phyloP scores from a whole-genome alignment of 768 basidiomycete genomes.

The Tulasnella sp. region DNA sequence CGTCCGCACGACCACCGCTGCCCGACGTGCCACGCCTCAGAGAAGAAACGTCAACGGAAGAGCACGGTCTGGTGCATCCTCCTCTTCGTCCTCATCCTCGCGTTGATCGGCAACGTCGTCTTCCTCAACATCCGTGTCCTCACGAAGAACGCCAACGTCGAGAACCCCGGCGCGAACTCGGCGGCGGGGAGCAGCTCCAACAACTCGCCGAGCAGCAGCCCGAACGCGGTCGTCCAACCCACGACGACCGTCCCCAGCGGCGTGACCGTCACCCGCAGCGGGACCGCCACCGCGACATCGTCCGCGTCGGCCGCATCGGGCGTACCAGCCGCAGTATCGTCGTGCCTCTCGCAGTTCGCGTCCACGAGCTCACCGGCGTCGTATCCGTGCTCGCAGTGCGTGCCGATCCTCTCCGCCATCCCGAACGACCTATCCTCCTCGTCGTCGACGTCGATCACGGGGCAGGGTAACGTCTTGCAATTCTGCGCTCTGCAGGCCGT shows the following conservation, averaged over 20 bases:
- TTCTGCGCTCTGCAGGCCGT: slow-evolving; percentile 39
- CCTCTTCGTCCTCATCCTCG: slow-evolving; percentile 32
- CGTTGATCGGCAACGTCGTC: slow-evolving; percentile 32
- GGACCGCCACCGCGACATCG: slow-evolving; percentile 13
- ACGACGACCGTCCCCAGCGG: background rate
- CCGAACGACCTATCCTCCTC: slow-evolving; percentile 21
- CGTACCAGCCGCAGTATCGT: slow-evolving; percentile 31
- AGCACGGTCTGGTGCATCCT: slow-evolving; percentile 23
- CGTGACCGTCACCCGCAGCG: background rate
- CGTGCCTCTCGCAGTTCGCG: slow-evolving; percentile 38
- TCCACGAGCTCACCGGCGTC: slow-evolving; percentile 30
- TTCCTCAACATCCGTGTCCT: slow-evolving; percentile 31
- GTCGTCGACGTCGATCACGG: slow-evolving; percentile 23
- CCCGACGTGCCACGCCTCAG: slow-evolving; percentile 20
- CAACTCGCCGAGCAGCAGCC: background rate
- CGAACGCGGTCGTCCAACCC: background rate
- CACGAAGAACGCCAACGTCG: slow-evolving; percentile 13
- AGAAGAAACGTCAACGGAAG: slow-evolving; percentile 21
- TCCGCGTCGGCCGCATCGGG: slow-evolving; percentile 18
- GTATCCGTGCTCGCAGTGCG: slow-evolving; percentile 39
- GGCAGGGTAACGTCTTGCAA: slow-evolving; percentile 31
- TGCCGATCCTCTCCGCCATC: slow-evolving; percentile 31
- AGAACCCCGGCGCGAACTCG: background rate
- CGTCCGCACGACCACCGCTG: slow-evolving; percentile 6
- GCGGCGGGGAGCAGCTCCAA: background rate